Evolutionary conservation across 495 filamentous ascomycete species (phyloP), one percentile per base, ranked within the genome.

Genomic region (Wilcoxina mikolae): DNA sequence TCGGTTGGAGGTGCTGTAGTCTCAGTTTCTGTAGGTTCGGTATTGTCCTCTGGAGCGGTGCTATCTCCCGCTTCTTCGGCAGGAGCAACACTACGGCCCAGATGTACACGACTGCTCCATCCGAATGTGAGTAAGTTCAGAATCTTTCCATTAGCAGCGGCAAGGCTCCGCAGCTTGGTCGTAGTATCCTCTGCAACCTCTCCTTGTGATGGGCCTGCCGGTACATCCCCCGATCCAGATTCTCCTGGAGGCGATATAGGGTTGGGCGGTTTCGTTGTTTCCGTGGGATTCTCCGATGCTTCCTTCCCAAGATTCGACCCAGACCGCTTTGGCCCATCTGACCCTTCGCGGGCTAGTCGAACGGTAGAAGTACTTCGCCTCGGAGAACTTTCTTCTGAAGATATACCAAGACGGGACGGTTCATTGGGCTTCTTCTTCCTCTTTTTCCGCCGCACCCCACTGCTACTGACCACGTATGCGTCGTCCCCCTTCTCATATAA

Each of bases 61-160:
- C 10, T 20, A 4, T 9, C 39, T 43, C 7, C 39, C 20, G 9
- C 39, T 9, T 10, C 17, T 9, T 18, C 39, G 39, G 39, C 39
- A 43, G 39, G 7, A 12, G 5, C 9, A 9, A 5, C 31, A 15
- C 31, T 7, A 15, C 5, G 5, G 31, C 9, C 7, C 17, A 4
- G 39, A 43, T 43, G 39, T 4, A 43, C 39, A 9, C 39, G 42
- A 2, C 62, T 56, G 26, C 51, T 58, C 63, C 62, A 66, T 18
- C 63, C 62, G 54, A 66, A 66, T 3, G 63, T 66, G 9, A 66
- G 54, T 3, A 66, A 25, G 24, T 62, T 66, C 42, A 66, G 45
- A 22, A 66, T 57, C 57, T 58, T 66, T 15, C 59, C 12, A 39
- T 59, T 28, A 44, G 48, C 9, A 26, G 12, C 25, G 12, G 12